Evolutionary conservation across 1,284 basidiomycete species (phyloP).

Genomic region (Cutaneotrichosporon sp.): DNA sequence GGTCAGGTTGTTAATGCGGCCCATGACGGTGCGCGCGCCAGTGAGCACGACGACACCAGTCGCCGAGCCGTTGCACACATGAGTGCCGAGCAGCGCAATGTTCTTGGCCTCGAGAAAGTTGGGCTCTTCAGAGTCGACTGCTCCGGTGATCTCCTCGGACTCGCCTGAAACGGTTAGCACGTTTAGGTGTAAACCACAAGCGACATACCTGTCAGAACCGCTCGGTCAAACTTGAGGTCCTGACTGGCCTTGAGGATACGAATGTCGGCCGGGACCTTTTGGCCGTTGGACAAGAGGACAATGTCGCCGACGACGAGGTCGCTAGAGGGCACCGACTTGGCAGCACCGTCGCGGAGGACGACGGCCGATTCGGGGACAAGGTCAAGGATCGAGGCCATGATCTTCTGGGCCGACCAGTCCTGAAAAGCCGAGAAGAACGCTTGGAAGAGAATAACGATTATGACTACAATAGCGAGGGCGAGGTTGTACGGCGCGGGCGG

Average conservation of each 20-base stretch:
- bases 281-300: conserved; percentile 49
- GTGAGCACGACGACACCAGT: conserved; percentile 60
- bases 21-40: conserved; percentile 62
- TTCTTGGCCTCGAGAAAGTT: conserved; percentile 66
- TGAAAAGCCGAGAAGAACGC: conserved; percentile 47
- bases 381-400: conserved; percentile 55
- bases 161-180: conserved; percentile 54
- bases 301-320: conserved; percentile 53
- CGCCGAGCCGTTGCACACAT: conserved; percentile 61
- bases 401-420: conserved; percentile 53
- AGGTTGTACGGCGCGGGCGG: conserved; percentile 55
- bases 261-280: conserved; percentile 57
- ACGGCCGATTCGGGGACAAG: conserved; percentile 54
- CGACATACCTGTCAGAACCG: conserved; percentile 56
- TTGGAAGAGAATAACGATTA: conserved; percentile 56
- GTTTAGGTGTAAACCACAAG: too few relatives aligned
- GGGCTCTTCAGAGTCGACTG: conserved; percentile 58
- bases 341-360: conserved; percentile 50
- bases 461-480: conserved; percentile 55
- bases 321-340: conserved; percentile 38
- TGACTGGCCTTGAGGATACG: conserved; percentile 56
- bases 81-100: conserved; percentile 66
- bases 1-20: conserved; percentile 63
- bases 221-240: conserved; percentile 63
- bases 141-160: conserved; percentile 59